These are phyloP conservation scores for Mucor lusitanicus DNA, from an alignment of 371 early-diverging fungal genomes.

Conservation along the genomic window DNA sequence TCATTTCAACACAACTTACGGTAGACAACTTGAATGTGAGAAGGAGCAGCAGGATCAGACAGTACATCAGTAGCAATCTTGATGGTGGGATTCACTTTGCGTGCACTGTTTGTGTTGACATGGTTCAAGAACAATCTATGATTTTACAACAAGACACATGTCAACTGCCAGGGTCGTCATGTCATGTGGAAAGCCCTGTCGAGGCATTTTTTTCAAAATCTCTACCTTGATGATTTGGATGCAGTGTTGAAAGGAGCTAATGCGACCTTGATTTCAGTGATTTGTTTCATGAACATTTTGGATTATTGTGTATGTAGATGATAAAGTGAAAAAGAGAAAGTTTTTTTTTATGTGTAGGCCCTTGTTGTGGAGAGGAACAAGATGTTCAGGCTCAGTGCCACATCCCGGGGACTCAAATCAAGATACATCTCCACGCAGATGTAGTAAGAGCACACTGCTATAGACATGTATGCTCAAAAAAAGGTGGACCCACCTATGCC, in stretches of 20 bases:
- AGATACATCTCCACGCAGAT: too few relatives aligned
- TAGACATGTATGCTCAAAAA: too few relatives aligned
- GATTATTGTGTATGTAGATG: background rate
- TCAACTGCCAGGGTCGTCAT: background rate
- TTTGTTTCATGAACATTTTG: conserved; percentile 49
- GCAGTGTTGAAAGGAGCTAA: conserved; percentile 48
- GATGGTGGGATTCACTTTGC: conserved; percentile 55
- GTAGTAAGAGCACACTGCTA: too few relatives aligned
- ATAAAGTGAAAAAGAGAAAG: background rate
- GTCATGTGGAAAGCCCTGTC: background rate
- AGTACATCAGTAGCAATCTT: conserved; percentile 55
- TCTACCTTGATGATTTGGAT: conserved; percentile 51
- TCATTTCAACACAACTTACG: too few relatives aligned
- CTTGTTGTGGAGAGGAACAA: too few relatives aligned
- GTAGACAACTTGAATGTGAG: conserved; percentile 53
- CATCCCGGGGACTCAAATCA: too few relatives aligned
- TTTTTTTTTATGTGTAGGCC: too few relatives aligned
- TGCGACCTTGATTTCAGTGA: conserved; percentile 49
- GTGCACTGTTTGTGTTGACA: conserved; percentile 53
- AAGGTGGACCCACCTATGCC: too few relatives aligned
- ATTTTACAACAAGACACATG: background rate
- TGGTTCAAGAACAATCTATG: conserved; percentile 63
- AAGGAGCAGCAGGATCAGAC: conserved; percentile 49
- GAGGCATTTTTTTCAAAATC: too few relatives aligned
- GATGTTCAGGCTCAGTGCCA: too few relatives aligned